phyloP scores from a whole-genome alignment of 331 rosid genomes.

The Pyracantha coccinea region DNA sequence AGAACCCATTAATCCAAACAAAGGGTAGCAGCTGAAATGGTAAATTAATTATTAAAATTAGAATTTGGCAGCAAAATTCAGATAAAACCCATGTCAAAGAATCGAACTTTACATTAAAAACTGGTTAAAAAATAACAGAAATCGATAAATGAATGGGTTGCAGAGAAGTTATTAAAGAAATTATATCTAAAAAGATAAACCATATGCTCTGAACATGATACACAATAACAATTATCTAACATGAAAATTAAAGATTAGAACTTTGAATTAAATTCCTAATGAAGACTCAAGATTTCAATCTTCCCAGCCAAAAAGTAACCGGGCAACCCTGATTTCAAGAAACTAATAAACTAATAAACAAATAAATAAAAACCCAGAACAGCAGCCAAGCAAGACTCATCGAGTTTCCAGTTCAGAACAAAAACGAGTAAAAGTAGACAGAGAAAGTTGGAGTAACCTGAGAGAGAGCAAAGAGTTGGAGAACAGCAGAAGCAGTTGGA shows the following conservation, averaged over 20 bases:
- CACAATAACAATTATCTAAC: neutral
- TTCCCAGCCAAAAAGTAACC: neutral
- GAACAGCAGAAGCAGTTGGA: neutral
- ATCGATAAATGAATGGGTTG: neutral
- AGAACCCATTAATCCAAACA: conserved; percentile 32
- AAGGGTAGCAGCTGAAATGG: conserved; percentile 11
- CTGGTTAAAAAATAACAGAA: neutral
- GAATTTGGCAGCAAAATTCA: neutral
- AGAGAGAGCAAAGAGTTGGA: neutral
- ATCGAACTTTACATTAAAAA: neutral
- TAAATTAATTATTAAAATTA: neutral
- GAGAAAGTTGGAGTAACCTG: neutral
- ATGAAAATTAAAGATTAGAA: neutral
- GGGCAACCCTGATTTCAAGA: neutral
- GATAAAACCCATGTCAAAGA: neutral
- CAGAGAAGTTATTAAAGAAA: neutral
- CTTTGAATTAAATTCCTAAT: neutral
- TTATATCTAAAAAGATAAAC: neutral
- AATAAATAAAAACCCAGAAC: neutral
- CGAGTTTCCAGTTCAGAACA: neutral
- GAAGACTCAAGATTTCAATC: neutral
- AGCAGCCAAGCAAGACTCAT: neutral
- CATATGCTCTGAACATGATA: neutral
- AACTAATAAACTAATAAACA: neutral
- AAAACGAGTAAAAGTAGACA: neutral